phyloP scores from a whole-genome alignment of 169 alveolate genomes.

The Eimeria falciformis region DNA sequence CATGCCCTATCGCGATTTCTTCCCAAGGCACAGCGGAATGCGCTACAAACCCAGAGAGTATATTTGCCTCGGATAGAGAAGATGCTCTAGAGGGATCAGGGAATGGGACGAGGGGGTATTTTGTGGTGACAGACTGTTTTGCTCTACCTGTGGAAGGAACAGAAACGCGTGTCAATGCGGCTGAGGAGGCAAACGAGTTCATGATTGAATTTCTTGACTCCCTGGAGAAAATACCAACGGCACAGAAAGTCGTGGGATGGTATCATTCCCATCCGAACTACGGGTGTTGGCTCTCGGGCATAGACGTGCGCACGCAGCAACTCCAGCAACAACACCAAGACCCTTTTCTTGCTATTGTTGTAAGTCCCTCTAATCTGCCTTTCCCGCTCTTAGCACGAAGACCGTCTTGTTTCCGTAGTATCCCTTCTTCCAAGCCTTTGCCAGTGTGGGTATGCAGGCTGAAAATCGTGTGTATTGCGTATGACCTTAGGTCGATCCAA shows the following conservation, averaged over 20 bases:
- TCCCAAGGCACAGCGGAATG: not conserved
- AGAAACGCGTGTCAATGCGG: slow-evolving; percentile 92
- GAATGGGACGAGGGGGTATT: slow-evolving; percentile 77
- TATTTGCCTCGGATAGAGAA: not conserved
- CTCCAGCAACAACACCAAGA: slow-evolving; percentile 89
- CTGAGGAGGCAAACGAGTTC: slow-evolving; percentile 87
- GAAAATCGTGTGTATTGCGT: too few relatives aligned
- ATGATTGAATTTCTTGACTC: slow-evolving; percentile 80
- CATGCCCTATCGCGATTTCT: not conserved
- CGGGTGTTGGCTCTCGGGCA: slow-evolving; percentile 93
- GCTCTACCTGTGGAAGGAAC: slow-evolving; percentile 95
- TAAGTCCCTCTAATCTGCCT: not conserved
- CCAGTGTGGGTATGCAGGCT: not conserved
- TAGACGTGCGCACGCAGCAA: slow-evolving; percentile 88
- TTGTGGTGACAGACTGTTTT: slow-evolving; percentile 91
- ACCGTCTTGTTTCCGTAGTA: not conserved
- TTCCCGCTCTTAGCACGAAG: not conserved
- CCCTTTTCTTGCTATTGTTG: slow-evolving; percentile 93
- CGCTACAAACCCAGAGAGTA: not conserved
- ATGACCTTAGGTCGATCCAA: slow-evolving; percentile 42
- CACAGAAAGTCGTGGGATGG: slow-evolving; percentile 92
- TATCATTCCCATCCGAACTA: slow-evolving; percentile 95
- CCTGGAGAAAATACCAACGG: slow-evolving; percentile 62
- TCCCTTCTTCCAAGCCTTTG: not conserved
- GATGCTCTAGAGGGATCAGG: not conserved